These are phyloP conservation scores for Hypoxylon sp. DNA, from an alignment of 2,329 filamentous ascomycete genomes.

Conservation along the genomic window DNA sequence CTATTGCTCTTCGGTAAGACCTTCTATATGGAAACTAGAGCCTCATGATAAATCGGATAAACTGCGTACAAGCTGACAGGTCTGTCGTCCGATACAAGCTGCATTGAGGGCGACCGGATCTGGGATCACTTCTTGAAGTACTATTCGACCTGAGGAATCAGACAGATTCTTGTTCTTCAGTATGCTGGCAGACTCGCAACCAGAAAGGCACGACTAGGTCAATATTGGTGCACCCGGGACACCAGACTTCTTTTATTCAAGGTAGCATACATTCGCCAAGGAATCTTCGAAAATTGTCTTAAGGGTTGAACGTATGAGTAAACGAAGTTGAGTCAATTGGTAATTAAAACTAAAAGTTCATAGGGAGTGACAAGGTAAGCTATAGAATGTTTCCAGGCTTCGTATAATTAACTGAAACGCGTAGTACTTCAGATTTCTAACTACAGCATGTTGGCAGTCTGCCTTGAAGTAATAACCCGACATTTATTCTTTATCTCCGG, in stretches of 20 bases:
- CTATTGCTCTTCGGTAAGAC: not conserved
- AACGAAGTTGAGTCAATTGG: not conserved
- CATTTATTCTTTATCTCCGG: not conserved
- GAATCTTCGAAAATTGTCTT: not conserved
- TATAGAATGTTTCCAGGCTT: not conserved
- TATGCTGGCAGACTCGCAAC: no score
- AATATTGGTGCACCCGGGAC: no score
- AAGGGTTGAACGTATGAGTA: not conserved
- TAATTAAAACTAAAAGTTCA: not conserved
- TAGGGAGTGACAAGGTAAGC: not conserved
- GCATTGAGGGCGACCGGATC: no score
- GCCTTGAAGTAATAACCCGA: not conserved
- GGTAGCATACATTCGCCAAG: not conserved
- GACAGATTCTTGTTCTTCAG: no score
- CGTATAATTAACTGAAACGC: not conserved
- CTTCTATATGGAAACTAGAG: not conserved
- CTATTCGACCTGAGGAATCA: no score
- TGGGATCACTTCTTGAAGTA: no score
- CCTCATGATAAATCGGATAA: not conserved
- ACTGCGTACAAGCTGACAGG: not conserved
- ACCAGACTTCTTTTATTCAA: no score
- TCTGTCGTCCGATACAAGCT: not conserved
- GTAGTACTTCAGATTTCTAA: not conserved
- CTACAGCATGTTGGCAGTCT: not conserved
- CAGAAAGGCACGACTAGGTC: no score